Base-by-base conservation (phyloP, 345 rosid genomes). In the Gossypium longicalyx region DNA sequence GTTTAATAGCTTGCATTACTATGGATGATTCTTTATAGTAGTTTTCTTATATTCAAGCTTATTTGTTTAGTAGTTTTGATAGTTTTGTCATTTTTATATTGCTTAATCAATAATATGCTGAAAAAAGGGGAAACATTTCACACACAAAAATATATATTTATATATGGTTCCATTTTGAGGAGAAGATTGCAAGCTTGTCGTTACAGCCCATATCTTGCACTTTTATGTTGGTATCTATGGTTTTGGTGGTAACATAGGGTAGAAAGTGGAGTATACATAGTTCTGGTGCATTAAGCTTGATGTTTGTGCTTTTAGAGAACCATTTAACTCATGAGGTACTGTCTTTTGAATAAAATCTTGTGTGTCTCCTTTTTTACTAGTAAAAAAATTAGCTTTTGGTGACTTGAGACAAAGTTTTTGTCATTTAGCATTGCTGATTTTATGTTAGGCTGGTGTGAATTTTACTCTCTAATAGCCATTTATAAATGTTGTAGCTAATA, bases 301-400 rank as follows among this genome's bases (percentile, higher is more conserved):
- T 72, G 13, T 60, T 73, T 47, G 59, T 27, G 56, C 71, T 67
- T 23, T 67, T 23, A 47, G 34, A 20, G 56, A 22, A 67, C 15
- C 23, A 68, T 68, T 48, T 49, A 15, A 48, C 22, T 9, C 8
- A 0, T 3, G 8, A 8, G 19, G 57, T n/a, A 29, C 53, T 16
- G 16, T 23, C 22, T 16, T 67, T 15, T 7, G 12, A 25, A 7
- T 25, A 16, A 68, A 25, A 49, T 25, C 43, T 9, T 48, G 20
- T 67, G 17, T 13, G 41, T 0, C 2, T 7, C 2, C 11, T 23
- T 49, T 25, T 44, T 11, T 11, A 45, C 2, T 19, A 64, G 19
- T 44, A 0, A 23, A 4, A 9, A 9, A 4, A 27, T 15, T 7
- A 23, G 17, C 58, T 23, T 23, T 25, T 1, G 9, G 44, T 68